Evolutionary conservation across 768 basidiomycete species (phyloP).

Genomic region (Suillus subalutaceus): DNA sequence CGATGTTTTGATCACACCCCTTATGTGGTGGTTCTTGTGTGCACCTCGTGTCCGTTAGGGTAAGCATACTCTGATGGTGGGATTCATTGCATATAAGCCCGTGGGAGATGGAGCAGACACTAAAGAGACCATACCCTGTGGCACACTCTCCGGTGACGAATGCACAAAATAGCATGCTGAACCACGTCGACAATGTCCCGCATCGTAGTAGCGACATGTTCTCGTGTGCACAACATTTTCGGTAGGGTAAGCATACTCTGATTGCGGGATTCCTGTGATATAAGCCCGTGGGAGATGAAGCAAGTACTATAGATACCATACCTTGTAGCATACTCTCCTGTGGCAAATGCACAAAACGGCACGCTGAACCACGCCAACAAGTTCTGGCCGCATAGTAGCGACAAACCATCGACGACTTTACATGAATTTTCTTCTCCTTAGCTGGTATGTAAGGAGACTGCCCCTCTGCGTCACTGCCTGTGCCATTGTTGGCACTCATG

Average conservation of each 20-base stretch:
- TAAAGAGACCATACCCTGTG: background rate
- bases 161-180: slow-evolving; percentile 30
- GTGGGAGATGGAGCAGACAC: background rate
- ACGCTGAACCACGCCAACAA: slow-evolving; percentile 32
- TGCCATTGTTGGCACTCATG: background rate
- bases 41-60: background rate
- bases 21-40: background rate
- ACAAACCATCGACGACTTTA: slow-evolving; percentile 15
- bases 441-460: background rate
- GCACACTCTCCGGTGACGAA: slow-evolving; percentile 1
- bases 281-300: background rate
- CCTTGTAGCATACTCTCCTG: background rate
- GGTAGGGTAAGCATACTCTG: background rate
- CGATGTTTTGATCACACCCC: background rate
- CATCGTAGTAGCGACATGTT: slow-evolving; percentile 14
- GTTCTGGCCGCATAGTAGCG: slow-evolving; percentile 28
- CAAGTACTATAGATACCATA: background rate
- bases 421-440: background rate
- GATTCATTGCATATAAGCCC: background rate
- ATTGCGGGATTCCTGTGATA: background rate
- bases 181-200: slow-evolving; percentile 31
- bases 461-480: too few relatives aligned
- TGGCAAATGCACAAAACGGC: slow-evolving; percentile 28
- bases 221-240: background rate
- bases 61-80: background rate